These are phyloP conservation scores for Hypoxylon cercidicola DNA, from an alignment of 495 filamentous ascomycete genomes.

Conservation along the genomic window DNA sequence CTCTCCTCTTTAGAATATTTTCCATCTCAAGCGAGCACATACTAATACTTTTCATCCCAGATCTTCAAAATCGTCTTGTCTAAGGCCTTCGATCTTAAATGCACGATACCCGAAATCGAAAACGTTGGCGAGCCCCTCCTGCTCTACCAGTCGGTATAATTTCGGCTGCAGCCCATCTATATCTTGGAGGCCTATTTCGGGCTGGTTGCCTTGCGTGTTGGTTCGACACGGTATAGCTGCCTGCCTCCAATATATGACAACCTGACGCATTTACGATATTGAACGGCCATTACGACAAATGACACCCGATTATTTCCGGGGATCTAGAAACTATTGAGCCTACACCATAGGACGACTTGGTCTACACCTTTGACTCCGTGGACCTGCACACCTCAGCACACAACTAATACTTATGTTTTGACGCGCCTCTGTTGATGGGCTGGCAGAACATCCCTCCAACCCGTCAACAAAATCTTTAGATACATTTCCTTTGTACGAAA, in stretches of 20 bases:
- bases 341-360: too few relatives aligned
- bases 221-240: slow-evolving; percentile 53
- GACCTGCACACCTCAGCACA: background rate
- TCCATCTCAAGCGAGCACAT: slow-evolving; percentile 8
- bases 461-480: slow-evolving; percentile 29
- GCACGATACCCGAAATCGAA: slow-evolving; percentile 98
- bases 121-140: slow-evolving; percentile 96
- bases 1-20: too few relatives aligned
- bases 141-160: slow-evolving; percentile 84
- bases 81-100: slow-evolving; percentile 98
- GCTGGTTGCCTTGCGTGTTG: slow-evolving; percentile 17
- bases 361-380: background rate
- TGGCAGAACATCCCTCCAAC: slow-evolving; percentile 5
- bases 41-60: slow-evolving; percentile 57
- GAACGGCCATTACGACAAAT: slow-evolving; percentile 36
- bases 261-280: slow-evolving; percentile 32
- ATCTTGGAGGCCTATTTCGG: slow-evolving; percentile 11
- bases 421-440: slow-evolving; percentile 9
- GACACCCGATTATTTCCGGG: slow-evolving; percentile 12
- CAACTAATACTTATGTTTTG: slow-evolving; percentile 8
- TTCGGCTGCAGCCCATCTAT: background rate
- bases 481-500: slow-evolving; percentile 40
- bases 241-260: slow-evolving; percentile 6
- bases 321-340: slow-evolving; percentile 5
- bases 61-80: slow-evolving; percentile 99